Base-by-base conservation (phyloP, 257 asterid species). In the Cinchona pubescens region DNA sequence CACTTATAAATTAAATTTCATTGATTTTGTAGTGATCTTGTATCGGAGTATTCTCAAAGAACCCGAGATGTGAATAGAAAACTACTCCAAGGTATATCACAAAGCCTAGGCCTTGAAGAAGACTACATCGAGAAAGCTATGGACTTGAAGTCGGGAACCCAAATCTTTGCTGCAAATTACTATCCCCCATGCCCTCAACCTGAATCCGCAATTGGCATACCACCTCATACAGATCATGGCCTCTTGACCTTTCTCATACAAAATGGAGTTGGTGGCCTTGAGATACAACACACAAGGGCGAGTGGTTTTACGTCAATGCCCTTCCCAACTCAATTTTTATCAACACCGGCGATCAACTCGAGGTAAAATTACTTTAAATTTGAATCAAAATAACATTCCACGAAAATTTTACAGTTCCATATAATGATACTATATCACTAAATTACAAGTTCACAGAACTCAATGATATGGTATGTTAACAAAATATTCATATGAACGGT, bases 211-310 rank as follows among this genome's bases (percentile, higher is more conserved):
- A 58, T 92, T 68, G 98, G 98, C 29, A n/a, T 92, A 75, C 82
- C 87, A 11, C 88, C 96, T 0, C 97, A 92, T 78, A 89, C 97
- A 0, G 96, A 92, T 53, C 96, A 89, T 66, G 96, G 97, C 12
- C 96, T 92, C 45, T 77, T 92, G 53, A 90, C 97, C 25, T 82
- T 92, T 65, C 89, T 92, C 68, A 78, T 89, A 1, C 81, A 90
- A 69, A 92, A 90, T 75, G 87, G 76, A 43, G 90, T 88, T 0
- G 84, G 86, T 1, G 97, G 96, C 3, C 83, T 92, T 2, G 91
- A 92, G 75, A 82, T 92, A 55, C 91, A 86, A n/a, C n/a, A 21
- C 94, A 88, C 25, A 64, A 75, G 1, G 92, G 91, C 3, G 75
- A 69, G 49, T 92, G 97, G 97, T 23, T 92, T n/a, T n/a, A 83